A percentile compares a stretch with the other conserved stretches of the same genome.
These are phyloP conservation scores for Strobilomyces echinocephalus DNA, from an alignment of 768 basidiomycete genomes.

Conservation along the genomic window DNA sequence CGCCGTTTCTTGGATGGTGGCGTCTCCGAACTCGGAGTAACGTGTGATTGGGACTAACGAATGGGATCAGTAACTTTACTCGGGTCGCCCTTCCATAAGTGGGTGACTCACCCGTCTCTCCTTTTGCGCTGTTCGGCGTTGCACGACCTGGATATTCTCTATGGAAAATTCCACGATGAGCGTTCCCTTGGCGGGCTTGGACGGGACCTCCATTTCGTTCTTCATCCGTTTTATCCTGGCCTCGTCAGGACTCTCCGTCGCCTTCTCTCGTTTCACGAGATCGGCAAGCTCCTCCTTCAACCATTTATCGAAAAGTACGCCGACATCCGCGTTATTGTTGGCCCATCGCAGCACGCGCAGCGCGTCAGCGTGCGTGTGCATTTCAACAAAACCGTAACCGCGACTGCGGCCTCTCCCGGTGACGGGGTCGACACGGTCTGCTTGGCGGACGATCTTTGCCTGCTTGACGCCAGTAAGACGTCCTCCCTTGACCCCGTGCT, in stretches of 20 bases:
- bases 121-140: constrained; percentile 57
- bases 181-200: constrained; percentile 41
- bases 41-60: constrained; percentile 7
- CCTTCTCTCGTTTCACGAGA: constrained; percentile 51
- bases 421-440: constrained; percentile 82
- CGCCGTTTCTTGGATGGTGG: constrained; percentile 40
- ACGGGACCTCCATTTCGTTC: constrained; percentile 41
- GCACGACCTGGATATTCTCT: constrained; percentile 88
- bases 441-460: constrained; percentile 86
- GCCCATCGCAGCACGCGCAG: constrained; percentile 89
- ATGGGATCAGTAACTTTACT: neutral
- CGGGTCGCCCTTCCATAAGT: neutral
- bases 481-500: constrained; percentile 20
- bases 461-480: constrained; percentile 65
- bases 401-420: constrained; percentile 85
- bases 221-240: constrained; percentile 55
- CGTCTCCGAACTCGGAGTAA: constrained; percentile 24
- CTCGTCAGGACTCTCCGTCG: constrained; percentile 43
- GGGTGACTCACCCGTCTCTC: constrained; percentile 27
- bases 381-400: constrained; percentile 95
- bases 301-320: constrained; percentile 69
- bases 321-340: constrained; percentile 78
- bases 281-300: constrained; percentile 75
- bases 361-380: constrained; percentile 84
- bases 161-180: constrained; percentile 95